Evolutionary conservation across 305 asterid species (phyloP).

Genomic region (Fraxinus sp.): DNA sequence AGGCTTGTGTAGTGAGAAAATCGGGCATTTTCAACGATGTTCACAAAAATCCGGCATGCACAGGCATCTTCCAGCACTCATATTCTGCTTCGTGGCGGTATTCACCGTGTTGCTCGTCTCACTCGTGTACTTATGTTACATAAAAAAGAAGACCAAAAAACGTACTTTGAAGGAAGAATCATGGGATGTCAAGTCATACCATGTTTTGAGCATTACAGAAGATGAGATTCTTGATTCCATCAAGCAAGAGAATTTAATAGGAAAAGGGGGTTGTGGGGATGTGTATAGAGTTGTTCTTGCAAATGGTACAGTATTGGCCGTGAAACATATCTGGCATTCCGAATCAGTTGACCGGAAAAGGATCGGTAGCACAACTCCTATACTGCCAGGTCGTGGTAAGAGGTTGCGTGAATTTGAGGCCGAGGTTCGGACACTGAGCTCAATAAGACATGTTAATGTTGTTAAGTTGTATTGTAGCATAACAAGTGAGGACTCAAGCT

Average conservation of each 20-base stretch:
- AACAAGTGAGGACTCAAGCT: constrained; percentile 82
- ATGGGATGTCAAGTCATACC: constrained; percentile 84
- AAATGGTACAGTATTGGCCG: constrained; percentile 67
- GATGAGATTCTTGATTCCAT: constrained; percentile 80
- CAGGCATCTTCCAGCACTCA: constrained; percentile 32
- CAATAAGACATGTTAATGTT: constrained; percentile 78
- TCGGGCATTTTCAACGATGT: constrained; percentile 51
- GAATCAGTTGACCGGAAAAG: constrained; percentile 25
- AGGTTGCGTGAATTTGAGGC: constrained; percentile 65
- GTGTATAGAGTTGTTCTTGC: constrained; percentile 59
- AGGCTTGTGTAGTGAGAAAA: constrained; percentile 64
- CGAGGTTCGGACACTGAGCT: constrained; percentile 74
- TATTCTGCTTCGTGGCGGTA: constrained; percentile 49
- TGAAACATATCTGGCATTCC: constrained; percentile 77
- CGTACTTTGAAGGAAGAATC: constrained; percentile 67
- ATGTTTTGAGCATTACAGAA: constrained; percentile 68
- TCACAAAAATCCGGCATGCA: constrained; percentile 36
- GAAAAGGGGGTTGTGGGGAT: constrained; percentile 89
- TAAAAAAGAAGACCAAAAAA: constrained; percentile 40
- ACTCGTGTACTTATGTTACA: constrained; percentile 38
- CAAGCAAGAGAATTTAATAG: constrained; percentile 72
- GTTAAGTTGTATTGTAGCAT: constrained; percentile 84
- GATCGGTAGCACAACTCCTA: constrained; percentile 48
- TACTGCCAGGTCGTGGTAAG: constrained; percentile 40
- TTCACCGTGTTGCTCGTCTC: constrained; percentile 39